Percentiles rank a stretch among this genome's conserved stretches.
phyloP scores from a whole-genome alignment of 2,329 filamentous ascomycete genomes.

The Hypoxylon sp. region DNA sequence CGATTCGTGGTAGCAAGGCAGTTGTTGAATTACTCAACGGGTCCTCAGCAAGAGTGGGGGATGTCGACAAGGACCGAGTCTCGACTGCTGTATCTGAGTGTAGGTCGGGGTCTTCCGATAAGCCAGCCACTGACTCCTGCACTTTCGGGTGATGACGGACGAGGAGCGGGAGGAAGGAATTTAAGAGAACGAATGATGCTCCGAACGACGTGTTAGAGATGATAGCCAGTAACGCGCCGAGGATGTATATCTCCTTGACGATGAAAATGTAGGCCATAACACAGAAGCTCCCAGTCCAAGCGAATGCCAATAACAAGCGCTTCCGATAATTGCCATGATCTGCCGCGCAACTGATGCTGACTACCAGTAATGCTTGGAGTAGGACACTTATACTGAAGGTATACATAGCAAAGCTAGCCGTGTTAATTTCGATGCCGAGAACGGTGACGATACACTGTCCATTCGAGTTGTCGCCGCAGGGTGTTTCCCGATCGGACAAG shows the following conservation, averaged over 20 bases:
- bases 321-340: slow-evolving; percentile 96
- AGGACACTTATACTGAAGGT: slow-evolving; percentile 95
- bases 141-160: slow-evolving; percentile 84
- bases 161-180: slow-evolving; percentile 92
- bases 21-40: slow-evolving; percentile 61
- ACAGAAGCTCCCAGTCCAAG: slow-evolving; percentile 81
- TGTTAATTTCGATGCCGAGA: slow-evolving; percentile 90
- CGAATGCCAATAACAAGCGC: slow-evolving; percentile 87
- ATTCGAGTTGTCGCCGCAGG: slow-evolving; percentile 78
- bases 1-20: slow-evolving; percentile 61
- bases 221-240: slow-evolving; percentile 88
- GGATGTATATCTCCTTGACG: slow-evolving; percentile 79
- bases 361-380: slow-evolving; percentile 89
- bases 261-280: slow-evolving; percentile 93
- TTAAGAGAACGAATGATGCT: slow-evolving; percentile 93
- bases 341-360: slow-evolving; percentile 95
- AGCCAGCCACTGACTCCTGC: slow-evolving; percentile 48
- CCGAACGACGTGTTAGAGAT: slow-evolving; percentile 95
- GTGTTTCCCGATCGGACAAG: slow-evolving; percentile 79
- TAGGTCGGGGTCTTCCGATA: slow-evolving; percentile 42
- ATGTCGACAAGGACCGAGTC: slow-evolving; percentile 56
- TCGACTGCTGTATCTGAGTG: slow-evolving; percentile 52
- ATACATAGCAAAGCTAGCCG: slow-evolving; percentile 98
- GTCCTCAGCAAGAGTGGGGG: slow-evolving; percentile 52
- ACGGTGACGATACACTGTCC: slow-evolving; percentile 87